Evolutionary conservation across 116 monocot species (phyloP), one percentile per base, ranked within the genome.

Genomic region (Phalaenopsis hybrid): DNA sequence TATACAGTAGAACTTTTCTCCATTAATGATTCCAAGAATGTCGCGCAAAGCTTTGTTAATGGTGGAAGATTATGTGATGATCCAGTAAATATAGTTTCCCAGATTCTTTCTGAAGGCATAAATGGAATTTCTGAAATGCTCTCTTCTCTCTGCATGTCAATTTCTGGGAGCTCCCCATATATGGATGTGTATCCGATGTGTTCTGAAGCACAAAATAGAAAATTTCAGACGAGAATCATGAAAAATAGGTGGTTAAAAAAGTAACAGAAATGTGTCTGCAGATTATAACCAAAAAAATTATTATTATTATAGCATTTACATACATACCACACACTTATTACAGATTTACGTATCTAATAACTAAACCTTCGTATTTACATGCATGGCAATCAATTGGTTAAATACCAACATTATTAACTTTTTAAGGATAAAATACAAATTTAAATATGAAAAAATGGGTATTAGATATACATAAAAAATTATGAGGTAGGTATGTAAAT

Each of bases 21-120:
- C 18, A 98, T 75, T 70, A 98, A 86, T 45, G 94, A 93, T 50
- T 81, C 86, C 75, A 98, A 78, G 85, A 98, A 98, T 57, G 83
- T 67, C 0, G 93, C 83, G 76, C 93, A 95, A 57, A 98, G 89
- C 20, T 90, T 93, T 46, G 90, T 88, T 67, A 95, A 87, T 4
- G 95, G 90, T 21, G 95, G 93, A 74, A 93, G 92, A 83, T 76
- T 90, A 85, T 92, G 98, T 17, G 98, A 92, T 68, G 93, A 87
- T 68, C 90, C 98, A 81, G 80, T 86, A 88, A 95, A 95, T 80
- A 98, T 87, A 15, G 90, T 92, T 59, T 93, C 98, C 98, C 98
- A 95, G 11, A 95, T 93, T 48, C 91, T 94, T 44, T 91, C 92
- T 49, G 90, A 87, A 18, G 97, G 88, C 11, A 85, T 76, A 78